Evolutionary conservation across 1,284 basidiomycete genomes (phyloP), one percentile per base, ranked within the genome.

Genomic region (Exobasidium cylindrosporum): DNA sequence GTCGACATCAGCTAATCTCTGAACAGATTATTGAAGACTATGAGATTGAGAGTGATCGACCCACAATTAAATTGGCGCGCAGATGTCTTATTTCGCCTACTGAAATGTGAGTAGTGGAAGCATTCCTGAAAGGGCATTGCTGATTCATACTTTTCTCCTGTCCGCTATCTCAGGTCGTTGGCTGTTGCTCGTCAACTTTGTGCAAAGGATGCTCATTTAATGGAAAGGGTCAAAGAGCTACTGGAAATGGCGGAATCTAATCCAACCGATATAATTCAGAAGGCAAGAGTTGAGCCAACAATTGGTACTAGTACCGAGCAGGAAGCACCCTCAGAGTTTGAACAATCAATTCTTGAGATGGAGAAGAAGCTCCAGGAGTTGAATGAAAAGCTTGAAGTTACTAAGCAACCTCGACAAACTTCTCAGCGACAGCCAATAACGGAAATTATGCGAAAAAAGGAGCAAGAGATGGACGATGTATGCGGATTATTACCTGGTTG

Each of bases 111-210:
- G 21, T 50, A 24, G n/a, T 26, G 17, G 13, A 24, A 21, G 17
- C 47, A 50, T 4, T 24, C n/a, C 17, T 24, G 21, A 50, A 24
- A 28, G 26, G 35, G 35, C 35, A 40, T 40, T 7, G 17, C 35
- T 10, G 10, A 10, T 7, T 10, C 35, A 10, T 10, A 17, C 7
- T 10, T 40, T 7, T 17, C 17, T 40, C 35, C 35, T 17, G 7
- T 40, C 35, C 35, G 7, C 17, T 40, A 10, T 17, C 7, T 10
- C 35, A 50, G 21, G 21, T 50, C 21, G 4, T 24, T 50, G n/a
- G 47, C 47, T 21, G 47, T 50, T 21, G 47, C 47, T 50, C 47
- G 26, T 24, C n/a, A 21, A 26, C 47, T 50, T 3, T 50, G 47
- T 13, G 13, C 14, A 13, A 50, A 26, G 4, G 26, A 50, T 28